Evolutionary conservation across 306 rosid species (phyloP).

Genomic region (Begonia loranthoides): DNA sequence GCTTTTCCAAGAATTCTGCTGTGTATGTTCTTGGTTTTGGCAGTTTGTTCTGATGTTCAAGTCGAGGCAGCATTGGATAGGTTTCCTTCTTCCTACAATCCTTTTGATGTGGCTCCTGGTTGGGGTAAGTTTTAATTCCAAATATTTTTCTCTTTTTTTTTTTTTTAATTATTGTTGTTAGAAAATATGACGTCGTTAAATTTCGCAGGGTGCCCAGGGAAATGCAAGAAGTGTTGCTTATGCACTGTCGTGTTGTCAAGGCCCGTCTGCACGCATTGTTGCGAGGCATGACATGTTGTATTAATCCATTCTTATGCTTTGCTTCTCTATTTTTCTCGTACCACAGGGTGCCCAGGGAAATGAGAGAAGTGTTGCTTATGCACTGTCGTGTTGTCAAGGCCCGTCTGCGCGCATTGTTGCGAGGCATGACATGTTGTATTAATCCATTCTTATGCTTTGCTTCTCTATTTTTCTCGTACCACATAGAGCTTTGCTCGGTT

Average conservation of each 20-base stretch:
- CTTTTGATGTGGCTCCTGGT: neutral
- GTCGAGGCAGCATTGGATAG: constrained; percentile 2
- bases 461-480: too few relatives aligned
- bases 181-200: neutral
- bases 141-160: neutral
- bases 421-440: neutral
- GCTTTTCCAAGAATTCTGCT: constrained; percentile 5
- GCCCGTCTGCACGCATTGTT: constrained; percentile 1
- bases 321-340: too few relatives aligned
- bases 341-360: constrained; percentile 3
- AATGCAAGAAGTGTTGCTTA: constrained; percentile 4
- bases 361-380: constrained; percentile 6
- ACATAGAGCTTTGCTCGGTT: too few relatives aligned
- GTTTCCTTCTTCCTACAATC: neutral
- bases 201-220: constrained; percentile 1
- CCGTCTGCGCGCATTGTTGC: constrained; percentile 3
- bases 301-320: too few relatives aligned
- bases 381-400: neutral
- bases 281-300: neutral
- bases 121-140: neutral
- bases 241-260: neutral
- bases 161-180: neutral
- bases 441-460: too few relatives aligned
- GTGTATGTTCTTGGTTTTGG: constrained; percentile 4
- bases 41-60: neutral